A percentile compares a stretch with the other conserved stretches of the same genome.
These are phyloP conservation scores for Rhodotorula kratochvilovae DNA, from an alignment of 768 basidiomycete species.

Conservation along the genomic window DNA sequence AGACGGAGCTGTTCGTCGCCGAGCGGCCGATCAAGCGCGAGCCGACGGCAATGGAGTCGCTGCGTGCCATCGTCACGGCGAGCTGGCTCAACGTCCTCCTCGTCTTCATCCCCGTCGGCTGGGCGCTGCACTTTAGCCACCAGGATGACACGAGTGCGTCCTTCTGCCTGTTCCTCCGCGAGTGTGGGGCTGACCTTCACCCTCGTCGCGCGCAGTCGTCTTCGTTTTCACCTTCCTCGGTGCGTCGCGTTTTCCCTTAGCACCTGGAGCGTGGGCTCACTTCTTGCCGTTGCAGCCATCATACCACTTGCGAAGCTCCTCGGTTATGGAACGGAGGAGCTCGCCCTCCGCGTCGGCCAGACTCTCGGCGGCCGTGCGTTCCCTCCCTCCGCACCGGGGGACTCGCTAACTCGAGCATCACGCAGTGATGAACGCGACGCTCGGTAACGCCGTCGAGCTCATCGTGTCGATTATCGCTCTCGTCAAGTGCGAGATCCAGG, in stretches of 20 bases:
- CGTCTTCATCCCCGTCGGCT: constrained; percentile 38
- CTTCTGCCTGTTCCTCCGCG: no score
- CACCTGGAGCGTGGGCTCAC: no score
- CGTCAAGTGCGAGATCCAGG: constrained; percentile 64
- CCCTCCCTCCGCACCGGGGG: neutral
- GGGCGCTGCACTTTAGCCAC: constrained; percentile 25
- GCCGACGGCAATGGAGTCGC: constrained; percentile 12
- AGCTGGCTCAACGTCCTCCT: constrained; percentile 43
- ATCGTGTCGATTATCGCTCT: constrained; percentile 59
- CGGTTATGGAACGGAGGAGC: constrained; percentile 68
- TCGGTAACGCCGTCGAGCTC: constrained; percentile 44
- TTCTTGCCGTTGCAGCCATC: constrained; percentile 8
- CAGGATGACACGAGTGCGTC: constrained; percentile 26
- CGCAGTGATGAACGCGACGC: constrained; percentile 69
- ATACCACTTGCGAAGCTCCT: constrained; percentile 37
- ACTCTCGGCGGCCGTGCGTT: constrained; percentile 52
- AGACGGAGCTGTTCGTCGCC: constrained; percentile 25
- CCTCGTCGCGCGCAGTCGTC: constrained; percentile 1
- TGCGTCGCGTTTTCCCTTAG: no score
- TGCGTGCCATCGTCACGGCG: constrained; percentile 32
- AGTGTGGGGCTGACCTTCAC: no score
- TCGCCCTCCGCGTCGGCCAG: constrained; percentile 69
- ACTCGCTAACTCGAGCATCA: no score
- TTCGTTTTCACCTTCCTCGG: constrained; percentile 29
- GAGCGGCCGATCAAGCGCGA: constrained; percentile 28